phyloP scores from a whole-genome alignment of 2,329 filamentous ascomycete species.

The Penicillium sp. region DNA sequence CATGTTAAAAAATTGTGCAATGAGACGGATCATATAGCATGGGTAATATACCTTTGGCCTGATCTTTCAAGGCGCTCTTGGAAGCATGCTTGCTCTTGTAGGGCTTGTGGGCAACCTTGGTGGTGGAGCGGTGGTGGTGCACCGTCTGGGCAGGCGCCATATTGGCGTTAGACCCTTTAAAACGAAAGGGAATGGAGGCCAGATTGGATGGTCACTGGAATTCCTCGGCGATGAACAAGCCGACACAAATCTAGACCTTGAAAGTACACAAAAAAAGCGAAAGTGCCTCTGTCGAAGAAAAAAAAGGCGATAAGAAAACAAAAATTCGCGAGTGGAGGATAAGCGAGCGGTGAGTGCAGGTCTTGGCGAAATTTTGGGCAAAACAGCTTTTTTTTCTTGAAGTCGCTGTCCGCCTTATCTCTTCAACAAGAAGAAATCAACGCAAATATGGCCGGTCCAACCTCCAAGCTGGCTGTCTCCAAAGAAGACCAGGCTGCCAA shows the following conservation, averaged over 20 bases:
- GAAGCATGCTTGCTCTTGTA: constrained; percentile 92
- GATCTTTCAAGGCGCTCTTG: constrained; percentile 82
- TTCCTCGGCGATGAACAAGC: neutral
- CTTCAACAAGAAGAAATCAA: constrained; percentile 7
- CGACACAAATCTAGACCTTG: constrained; percentile 2
- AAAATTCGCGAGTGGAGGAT: constrained; percentile 40
- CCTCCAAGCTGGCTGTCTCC: constrained; percentile 31
- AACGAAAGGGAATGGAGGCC: constrained; percentile 74
- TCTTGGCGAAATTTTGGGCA: constrained; percentile 42
- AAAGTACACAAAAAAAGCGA: constrained; percentile 1
- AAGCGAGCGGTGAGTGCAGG: constrained; percentile 36
- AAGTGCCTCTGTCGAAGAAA: constrained; percentile 10
- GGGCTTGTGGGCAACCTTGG: constrained; percentile 82
- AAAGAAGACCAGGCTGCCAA: constrained; percentile 43
- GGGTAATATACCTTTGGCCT: constrained; percentile 69
- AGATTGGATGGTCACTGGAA: constrained; percentile 24
- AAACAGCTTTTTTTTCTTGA: constrained; percentile 23
- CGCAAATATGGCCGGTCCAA: constrained; percentile 32
- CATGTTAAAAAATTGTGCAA: constrained; percentile 9
- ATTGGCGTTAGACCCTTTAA: constrained; percentile 71
- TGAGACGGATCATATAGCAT: neutral
- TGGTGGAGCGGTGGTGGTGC: constrained; percentile 88
- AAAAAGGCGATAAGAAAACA: constrained; percentile 32
- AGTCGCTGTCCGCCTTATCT: constrained; percentile 10
- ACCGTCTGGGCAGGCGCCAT: constrained; percentile 70